These are phyloP conservation scores for Mimosa pudica DNA, from an alignment of 306 rosid species.

Conservation along the genomic window DNA sequence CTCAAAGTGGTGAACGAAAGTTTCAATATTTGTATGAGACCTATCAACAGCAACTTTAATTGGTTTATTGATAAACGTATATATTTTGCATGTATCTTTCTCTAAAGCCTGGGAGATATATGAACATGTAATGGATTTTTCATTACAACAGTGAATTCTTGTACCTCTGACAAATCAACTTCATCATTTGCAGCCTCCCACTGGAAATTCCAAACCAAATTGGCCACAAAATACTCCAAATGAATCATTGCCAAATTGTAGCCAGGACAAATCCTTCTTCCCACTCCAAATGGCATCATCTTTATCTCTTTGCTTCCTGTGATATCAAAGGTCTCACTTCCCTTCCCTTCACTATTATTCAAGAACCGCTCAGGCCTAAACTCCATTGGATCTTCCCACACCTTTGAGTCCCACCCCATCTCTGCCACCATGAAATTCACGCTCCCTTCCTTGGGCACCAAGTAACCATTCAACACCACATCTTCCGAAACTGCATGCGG, in stretches of 20 bases:
- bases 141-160: constrained; percentile 3
- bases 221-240: constrained; percentile 7
- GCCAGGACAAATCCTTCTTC: constrained; percentile 4
- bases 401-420: constrained; percentile 15
- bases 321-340: neutral
- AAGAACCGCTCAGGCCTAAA: constrained; percentile 15
- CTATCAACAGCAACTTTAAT: no score
- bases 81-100: neutral
- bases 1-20: no score
- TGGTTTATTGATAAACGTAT: no score
- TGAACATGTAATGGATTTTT: neutral
- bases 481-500: constrained; percentile 8
- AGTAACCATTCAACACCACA: constrained; percentile 3
- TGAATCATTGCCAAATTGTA: neutral
- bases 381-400: constrained; percentile 11
- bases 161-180: constrained; percentile 6
- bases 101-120: neutral
- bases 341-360: neutral
- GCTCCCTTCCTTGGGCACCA: neutral
- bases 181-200: neutral
- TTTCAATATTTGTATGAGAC: no score
- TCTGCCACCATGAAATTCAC: constrained; percentile 19
- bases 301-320: neutral
- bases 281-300: constrained; percentile 1
- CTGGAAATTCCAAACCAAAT: constrained; percentile 2